Conservation (phyloP, 257 asterid species). For the Linderniella brevidens region DNA sequence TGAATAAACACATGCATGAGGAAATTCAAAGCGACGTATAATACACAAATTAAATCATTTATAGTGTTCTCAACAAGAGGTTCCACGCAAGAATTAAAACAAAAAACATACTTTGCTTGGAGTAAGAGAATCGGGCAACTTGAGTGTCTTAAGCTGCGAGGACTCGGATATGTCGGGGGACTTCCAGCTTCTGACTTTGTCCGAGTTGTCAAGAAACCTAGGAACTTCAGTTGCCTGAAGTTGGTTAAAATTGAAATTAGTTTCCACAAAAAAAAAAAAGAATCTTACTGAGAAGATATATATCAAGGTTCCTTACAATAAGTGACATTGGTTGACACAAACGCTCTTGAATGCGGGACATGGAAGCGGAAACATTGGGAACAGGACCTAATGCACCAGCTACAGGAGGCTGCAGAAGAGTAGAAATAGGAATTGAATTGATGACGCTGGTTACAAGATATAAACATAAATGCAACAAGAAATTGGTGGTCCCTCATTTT, state of each 20-base stretch:
- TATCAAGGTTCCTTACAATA: slow-evolving; percentile 29
- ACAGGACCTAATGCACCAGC: slow-evolving; percentile 61
- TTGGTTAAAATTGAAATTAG: slow-evolving; percentile 13
- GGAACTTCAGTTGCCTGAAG: slow-evolving; percentile 79
- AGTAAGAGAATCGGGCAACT: slow-evolving; percentile 70
- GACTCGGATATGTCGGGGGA: slow-evolving; percentile 67
- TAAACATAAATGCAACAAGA: too few relatives aligned
- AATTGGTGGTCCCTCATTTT: too few relatives aligned
- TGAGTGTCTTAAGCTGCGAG: slow-evolving; percentile 69
- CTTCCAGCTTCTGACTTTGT: slow-evolving; percentile 75
- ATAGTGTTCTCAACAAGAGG: not conserved
- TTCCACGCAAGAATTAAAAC: not conserved
- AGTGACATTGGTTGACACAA: slow-evolving; percentile 72
- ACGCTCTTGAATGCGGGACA: slow-evolving; percentile 58
- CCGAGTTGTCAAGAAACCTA: slow-evolving; percentile 48
- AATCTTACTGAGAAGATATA: slow-evolving; percentile 4
- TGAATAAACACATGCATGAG: slow-evolving; percentile 1
- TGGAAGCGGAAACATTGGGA: slow-evolving; percentile 40
- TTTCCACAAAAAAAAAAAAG: slow-evolving; percentile 1
- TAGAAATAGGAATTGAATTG: not conserved
- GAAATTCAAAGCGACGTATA: not conserved
- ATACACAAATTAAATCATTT: not conserved
- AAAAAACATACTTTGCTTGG: slow-evolving; percentile 56
- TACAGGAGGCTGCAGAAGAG: slow-evolving; percentile 44
- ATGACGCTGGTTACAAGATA: too few relatives aligned